Evolutionary conservation across 2,329 filamentous ascomycete species (phyloP).

Genomic region (Ramularia collo-cygni): DNA sequence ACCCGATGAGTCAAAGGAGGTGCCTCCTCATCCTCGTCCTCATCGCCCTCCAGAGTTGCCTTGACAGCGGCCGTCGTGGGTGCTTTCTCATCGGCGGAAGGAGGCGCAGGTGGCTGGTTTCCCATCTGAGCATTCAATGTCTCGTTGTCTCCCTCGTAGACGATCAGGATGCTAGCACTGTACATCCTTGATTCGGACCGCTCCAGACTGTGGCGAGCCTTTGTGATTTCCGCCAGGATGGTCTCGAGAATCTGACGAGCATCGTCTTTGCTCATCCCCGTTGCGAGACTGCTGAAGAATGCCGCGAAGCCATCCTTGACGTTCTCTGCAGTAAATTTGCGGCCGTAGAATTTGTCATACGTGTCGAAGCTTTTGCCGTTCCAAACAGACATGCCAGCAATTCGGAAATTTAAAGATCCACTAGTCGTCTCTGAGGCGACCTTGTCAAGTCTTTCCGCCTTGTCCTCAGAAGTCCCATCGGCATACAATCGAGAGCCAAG

Average conservation of each 20-base stretch:
- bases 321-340: slow-evolving; percentile 49
- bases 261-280: slow-evolving; percentile 35
- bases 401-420: slow-evolving; percentile 54
- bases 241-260: slow-evolving; percentile 39
- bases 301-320: slow-evolving; percentile 52
- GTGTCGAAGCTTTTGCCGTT: slow-evolving; percentile 45
- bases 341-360: slow-evolving; percentile 61
- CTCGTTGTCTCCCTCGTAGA: slow-evolving; percentile 58
- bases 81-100: slow-evolving; percentile 16
- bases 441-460: slow-evolving; percentile 53
- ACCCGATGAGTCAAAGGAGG: slow-evolving; percentile 65
- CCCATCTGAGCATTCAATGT: slow-evolving; percentile 45
- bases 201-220: slow-evolving; percentile 50
- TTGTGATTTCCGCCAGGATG: slow-evolving; percentile 30
- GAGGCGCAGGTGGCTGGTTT: slow-evolving; percentile 30
- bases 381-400: slow-evolving; percentile 60
- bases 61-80: slow-evolving; percentile 28
- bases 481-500: slow-evolving; percentile 82
- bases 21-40: slow-evolving; percentile 47
- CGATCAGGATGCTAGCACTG: slow-evolving; percentile 56
- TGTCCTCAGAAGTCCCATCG: slow-evolving; percentile 55
- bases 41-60: slow-evolving; percentile 42
- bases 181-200: slow-evolving; percentile 62
- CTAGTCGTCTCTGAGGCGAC: slow-evolving; percentile 55
- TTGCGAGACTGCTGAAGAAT: slow-evolving; percentile 42